Conservation (phyloP, 2,329 filamentous ascomycete genomes). For the Diplodia sapinea region DNA sequence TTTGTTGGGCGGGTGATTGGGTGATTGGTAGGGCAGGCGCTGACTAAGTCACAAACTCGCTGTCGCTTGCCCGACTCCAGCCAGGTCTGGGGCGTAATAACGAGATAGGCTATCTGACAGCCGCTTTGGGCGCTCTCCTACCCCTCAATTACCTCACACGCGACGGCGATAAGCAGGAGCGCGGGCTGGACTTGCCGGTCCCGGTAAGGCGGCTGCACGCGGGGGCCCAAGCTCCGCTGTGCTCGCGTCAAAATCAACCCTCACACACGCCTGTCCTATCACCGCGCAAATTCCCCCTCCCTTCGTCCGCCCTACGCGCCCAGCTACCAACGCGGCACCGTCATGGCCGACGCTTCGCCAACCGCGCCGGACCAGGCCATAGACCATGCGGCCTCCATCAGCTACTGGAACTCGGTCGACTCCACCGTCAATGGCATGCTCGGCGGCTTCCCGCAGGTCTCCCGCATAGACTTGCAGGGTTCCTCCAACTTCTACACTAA, state of each 20-base stretch:
- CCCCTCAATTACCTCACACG: conserved; percentile 8
- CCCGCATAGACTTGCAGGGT: conserved; percentile 72
- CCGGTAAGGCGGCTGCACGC: conserved; percentile 7
- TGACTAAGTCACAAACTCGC: conserved; percentile 6
- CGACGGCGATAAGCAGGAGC: conserved; percentile 12
- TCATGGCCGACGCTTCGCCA: conserved; percentile 33
- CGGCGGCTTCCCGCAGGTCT: conserved; percentile 72
- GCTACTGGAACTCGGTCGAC: conserved; percentile 60
- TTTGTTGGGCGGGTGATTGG: not conserved
- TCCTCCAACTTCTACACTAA: conserved; percentile 73
- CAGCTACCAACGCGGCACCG: not conserved
- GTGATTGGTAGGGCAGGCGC: too few relatives aligned
- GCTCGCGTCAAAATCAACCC: conserved; percentile 27
- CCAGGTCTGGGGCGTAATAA: not conserved
- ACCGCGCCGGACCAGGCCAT: conserved; percentile 51
- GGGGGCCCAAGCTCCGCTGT: conserved; percentile 14
- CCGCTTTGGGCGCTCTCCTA: not conserved
- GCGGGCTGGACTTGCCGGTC: conserved; percentile 15
- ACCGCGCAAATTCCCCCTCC: conserved; percentile 14
- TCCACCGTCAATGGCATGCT: conserved; percentile 76
- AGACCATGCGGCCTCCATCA: conserved; percentile 50
- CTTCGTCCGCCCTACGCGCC: not conserved
- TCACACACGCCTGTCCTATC: conserved; percentile 16
- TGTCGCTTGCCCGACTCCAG: not conserved
- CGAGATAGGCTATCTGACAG: conserved; percentile 5